Conservation (phyloP, 352 stramenopile genomes). For the Pythium periplocum region DNA sequence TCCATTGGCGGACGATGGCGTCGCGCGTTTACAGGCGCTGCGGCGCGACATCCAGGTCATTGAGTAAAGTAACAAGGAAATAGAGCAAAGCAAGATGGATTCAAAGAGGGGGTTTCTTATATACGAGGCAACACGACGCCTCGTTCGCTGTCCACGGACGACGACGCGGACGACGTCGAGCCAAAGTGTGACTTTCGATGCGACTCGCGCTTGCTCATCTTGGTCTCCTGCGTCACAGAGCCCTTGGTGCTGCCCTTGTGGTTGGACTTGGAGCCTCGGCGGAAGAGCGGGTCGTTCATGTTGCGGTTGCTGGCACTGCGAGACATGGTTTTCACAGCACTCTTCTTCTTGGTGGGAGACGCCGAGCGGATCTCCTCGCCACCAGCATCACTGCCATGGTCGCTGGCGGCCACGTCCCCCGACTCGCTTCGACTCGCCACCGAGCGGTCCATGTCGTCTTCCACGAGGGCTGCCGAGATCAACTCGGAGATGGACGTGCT, state of each 20-base stretch:
- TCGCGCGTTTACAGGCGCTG: conserved; percentile 24
- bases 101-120: conserved; percentile 11
- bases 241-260: conserved; percentile 21
- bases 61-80: not conserved
- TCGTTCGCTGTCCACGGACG: conserved; percentile 27
- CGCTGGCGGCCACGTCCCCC: conserved; percentile 22
- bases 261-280: conserved; percentile 42
- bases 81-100: conserved; percentile 9
- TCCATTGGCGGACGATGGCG: conserved; percentile 15
- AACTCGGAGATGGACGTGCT: conserved; percentile 29
- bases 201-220: conserved; percentile 38
- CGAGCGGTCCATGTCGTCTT: conserved; percentile 11
- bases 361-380: conserved; percentile 36
- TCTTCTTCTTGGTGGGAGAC: conserved; percentile 55
- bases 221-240: conserved; percentile 14
- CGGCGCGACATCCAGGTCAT: conserved; percentile 25
- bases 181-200: conserved; percentile 35
- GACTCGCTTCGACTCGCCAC: conserved; percentile 10
- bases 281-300: conserved; percentile 26
- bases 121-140: conserved; percentile 50
- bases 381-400: conserved; percentile 15
- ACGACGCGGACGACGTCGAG: conserved; percentile 12
- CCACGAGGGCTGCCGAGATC: conserved; percentile 27
- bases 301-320: conserved; percentile 36
- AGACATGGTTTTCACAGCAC: conserved; percentile 17